These are phyloP conservation scores for Claviceps africana DNA, from an alignment of 2,329 filamentous ascomycete genomes.

Conservation along the genomic window DNA sequence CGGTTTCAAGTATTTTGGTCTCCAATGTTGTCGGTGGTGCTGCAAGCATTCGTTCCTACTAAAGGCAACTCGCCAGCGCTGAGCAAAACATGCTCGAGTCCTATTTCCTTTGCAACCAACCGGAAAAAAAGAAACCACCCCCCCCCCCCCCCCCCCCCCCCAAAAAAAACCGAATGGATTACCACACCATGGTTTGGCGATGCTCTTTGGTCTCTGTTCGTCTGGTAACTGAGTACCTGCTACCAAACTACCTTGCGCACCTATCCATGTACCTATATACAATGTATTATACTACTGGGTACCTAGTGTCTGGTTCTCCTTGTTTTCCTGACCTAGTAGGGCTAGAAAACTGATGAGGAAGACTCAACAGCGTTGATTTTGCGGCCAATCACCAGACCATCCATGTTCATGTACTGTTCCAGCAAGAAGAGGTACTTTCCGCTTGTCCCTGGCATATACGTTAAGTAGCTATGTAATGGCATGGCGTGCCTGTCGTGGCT, in stretches of 20 bases:
- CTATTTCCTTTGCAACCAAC: background rate
- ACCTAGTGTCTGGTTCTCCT: background rate
- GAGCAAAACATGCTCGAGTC: background rate
- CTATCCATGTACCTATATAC: background rate
- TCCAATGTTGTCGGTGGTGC: background rate
- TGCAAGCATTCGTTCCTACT: background rate
- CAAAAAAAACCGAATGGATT: background rate
- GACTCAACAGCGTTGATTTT: constrained; percentile 1
- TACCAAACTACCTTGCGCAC: background rate
- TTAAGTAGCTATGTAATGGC: no score
- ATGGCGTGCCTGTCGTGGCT: background rate
- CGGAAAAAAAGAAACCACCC: background rate
- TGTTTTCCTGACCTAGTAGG: background rate
- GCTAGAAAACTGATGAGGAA: background rate
- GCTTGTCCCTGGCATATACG: background rate
- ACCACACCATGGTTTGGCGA: background rate
- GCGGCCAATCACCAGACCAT: background rate
- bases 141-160: no score
- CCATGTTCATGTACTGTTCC: background rate
- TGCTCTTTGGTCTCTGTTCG: background rate
- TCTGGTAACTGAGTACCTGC: background rate
- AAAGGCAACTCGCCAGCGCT: background rate
- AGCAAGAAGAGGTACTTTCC: background rate
- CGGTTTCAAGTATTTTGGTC: constrained; percentile 3
- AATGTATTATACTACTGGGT: background rate